A percentile compares a stretch with the other conserved stretches of the same genome.
Conservation (phyloP, 2,329 filamentous ascomycete genomes). For the Phoma sp. region DNA sequence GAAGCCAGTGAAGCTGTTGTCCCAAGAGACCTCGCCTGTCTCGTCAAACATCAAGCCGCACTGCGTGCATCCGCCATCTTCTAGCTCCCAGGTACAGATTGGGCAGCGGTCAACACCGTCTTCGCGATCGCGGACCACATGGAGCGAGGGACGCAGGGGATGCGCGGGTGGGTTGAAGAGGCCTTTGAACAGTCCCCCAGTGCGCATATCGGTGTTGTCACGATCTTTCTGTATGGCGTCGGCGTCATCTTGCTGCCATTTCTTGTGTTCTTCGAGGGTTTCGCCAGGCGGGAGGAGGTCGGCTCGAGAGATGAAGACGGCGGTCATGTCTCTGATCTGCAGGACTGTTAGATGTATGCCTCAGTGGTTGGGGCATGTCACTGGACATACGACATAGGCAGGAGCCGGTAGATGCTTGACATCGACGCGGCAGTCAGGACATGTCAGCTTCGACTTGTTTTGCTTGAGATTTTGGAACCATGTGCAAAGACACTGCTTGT, state of each 20-base stretch:
- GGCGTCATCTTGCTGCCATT: slow-evolving; percentile 65
- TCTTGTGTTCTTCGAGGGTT: slow-evolving; percentile 65
- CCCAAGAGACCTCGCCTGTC: slow-evolving; percentile 50
- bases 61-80: slow-evolving; percentile 62
- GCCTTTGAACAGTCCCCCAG: slow-evolving; percentile 68
- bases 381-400: slow-evolving; percentile 63
- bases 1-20: slow-evolving; percentile 49
- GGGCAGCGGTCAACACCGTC: slow-evolving; percentile 70
- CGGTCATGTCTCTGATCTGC: slow-evolving; percentile 68
- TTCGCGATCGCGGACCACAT: slow-evolving; percentile 60
- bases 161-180: slow-evolving; percentile 53
- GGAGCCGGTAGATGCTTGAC: slow-evolving; percentile 67
- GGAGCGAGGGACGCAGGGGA: slow-evolving; percentile 32
- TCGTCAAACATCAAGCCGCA: slow-evolving; percentile 61
- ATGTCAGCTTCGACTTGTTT: slow-evolving; percentile 61
- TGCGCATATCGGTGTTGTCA: slow-evolving; percentile 55
- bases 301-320: slow-evolving; percentile 64
- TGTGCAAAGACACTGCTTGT: slow-evolving; percentile 60
- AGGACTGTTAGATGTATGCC: not conserved
- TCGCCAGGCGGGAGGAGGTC: slow-evolving; percentile 69
- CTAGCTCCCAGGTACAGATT: slow-evolving; percentile 66
- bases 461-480: slow-evolving; percentile 61
- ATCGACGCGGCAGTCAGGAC: slow-evolving; percentile 69
- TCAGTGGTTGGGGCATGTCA: not conserved
- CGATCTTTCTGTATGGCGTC: slow-evolving; percentile 66